Percentiles rank a stretch among this genome's conserved stretches.
phyloP scores from a whole-genome alignment of 257 asterid species.

The Gynochthodes officinalis region DNA sequence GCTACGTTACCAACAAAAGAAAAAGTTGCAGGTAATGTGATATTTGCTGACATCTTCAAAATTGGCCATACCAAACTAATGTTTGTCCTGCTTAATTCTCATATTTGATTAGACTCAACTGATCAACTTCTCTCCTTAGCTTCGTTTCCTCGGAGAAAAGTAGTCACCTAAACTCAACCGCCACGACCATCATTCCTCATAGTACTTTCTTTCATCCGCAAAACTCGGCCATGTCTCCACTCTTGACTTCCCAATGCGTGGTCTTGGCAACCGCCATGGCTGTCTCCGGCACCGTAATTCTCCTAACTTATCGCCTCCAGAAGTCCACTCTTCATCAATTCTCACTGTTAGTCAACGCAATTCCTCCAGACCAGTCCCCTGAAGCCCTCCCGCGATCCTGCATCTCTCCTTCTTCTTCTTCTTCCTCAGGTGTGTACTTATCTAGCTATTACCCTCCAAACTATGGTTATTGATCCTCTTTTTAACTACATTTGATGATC shows the following conservation, averaged over 20 bases:
- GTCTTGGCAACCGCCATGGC: slow-evolving; percentile 89
- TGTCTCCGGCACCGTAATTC: slow-evolving; percentile 74
- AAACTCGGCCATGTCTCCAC: slow-evolving; percentile 34
- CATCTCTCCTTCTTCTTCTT: slow-evolving; percentile 24
- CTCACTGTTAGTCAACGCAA: slow-evolving; percentile 16
- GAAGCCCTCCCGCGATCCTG: slow-evolving; percentile 40
- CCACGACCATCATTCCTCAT: too few species aligned
- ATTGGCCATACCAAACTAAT: slow-evolving; percentile 17
- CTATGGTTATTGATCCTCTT: neutral
- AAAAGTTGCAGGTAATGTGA: neutral
- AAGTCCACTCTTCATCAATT: slow-evolving; percentile 37
- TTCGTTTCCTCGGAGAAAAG: neutral
- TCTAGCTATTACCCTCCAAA: neutral
- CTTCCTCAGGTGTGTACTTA: slow-evolving; percentile 36
- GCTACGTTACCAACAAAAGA: neutral
- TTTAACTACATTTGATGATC: neutral
- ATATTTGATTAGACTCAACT: neutral
- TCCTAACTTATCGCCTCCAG: slow-evolving; percentile 63
- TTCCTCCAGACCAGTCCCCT: slow-evolving; percentile 9
- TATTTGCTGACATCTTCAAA: slow-evolving; percentile 3
- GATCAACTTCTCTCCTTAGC: neutral
- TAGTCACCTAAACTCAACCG: neutral
- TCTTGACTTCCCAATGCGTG: slow-evolving; percentile 59
- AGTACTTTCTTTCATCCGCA: too few species aligned
- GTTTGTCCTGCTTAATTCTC: slow-evolving; percentile 1